Evolutionary conservation across 164 flowering plant genomes (phyloP).

Genomic region (Berberis vulgaris): DNA sequence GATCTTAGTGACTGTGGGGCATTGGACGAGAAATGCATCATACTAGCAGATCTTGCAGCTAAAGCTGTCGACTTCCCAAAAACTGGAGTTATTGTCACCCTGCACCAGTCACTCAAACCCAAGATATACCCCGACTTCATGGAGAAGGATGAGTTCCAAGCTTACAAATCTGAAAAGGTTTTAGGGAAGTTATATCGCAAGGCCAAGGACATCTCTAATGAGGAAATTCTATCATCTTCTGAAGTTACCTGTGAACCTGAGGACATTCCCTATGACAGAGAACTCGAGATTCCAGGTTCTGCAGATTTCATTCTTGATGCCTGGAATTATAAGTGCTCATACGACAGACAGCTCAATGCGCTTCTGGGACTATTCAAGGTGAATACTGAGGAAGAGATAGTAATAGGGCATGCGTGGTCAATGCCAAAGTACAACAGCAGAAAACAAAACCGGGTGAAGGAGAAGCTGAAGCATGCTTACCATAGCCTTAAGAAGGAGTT

Average conservation of each 20-base stretch:
- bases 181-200: too few relatives aligned
- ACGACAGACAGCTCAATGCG: constrained; percentile 55
- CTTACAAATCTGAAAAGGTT: too few relatives aligned
- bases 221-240: constrained; percentile 1
- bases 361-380: constrained; percentile 73
- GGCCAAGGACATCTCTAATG: too few relatives aligned
- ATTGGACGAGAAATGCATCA: constrained; percentile 60
- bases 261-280: constrained; percentile 48
- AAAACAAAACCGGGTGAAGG: too few relatives aligned
- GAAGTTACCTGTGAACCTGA: constrained; percentile 14
- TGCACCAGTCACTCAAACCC: constrained; percentile 66
- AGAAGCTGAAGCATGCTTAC: too few relatives aligned
- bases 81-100: constrained; percentile 61
- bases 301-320: constrained; percentile 26
- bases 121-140: constrained; percentile 12
- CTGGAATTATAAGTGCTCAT: constrained; percentile 66
- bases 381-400: constrained; percentile 70
- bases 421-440: too few relatives aligned
- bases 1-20: constrained; percentile 74
- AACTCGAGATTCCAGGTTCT: constrained; percentile 56
- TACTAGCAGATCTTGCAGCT: constrained; percentile 76
- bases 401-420: constrained; percentile 46
- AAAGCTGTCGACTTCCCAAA: constrained; percentile 91
- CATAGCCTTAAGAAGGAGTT: too few relatives aligned
- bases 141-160: too few relatives aligned